Conservation (phyloP, 345 rosid species). For the Syzygium aqueum region DNA sequence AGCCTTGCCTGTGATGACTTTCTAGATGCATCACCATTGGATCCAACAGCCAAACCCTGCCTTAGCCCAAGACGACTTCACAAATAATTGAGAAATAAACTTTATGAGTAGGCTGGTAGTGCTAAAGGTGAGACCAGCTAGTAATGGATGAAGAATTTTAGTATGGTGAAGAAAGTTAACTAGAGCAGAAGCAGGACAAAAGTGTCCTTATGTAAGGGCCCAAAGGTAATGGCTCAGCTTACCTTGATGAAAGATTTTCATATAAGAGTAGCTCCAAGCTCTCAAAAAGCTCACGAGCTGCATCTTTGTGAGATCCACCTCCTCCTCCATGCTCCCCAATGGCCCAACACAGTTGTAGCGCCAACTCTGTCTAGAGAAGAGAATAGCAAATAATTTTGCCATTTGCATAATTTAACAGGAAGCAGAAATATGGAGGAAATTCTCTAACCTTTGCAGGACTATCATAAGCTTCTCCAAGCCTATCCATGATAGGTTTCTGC, state of each 20-base stretch:
- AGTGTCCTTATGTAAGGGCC: neutral
- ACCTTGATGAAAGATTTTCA: slow-evolving; percentile 91
- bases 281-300: slow-evolving; percentile 96
- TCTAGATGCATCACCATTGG: slow-evolving; percentile 26
- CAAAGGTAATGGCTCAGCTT: neutral
- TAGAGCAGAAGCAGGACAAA: neutral
- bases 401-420: neutral
- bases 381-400: neutral
- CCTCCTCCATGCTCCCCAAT: slow-evolving; percentile 98
- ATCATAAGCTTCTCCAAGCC: slow-evolving; percentile 95
- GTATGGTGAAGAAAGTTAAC: neutral
- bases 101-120: neutral
- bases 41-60: slow-evolving; percentile 42
- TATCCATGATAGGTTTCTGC: slow-evolving; percentile 92
- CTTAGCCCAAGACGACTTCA: slow-evolving; percentile 68
- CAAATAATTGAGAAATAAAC: slow-evolving; percentile 1
- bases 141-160: neutral
- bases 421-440: slow-evolving; percentile 1
- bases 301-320: slow-evolving; percentile 75
- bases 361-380: slow-evolving; percentile 61
- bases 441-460: slow-evolving; percentile 70
- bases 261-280: slow-evolving; percentile 85
- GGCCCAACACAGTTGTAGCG: slow-evolving; percentile 95
- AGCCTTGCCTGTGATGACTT: slow-evolving; percentile 80
- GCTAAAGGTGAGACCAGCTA: neutral